Percentiles rank a stretch among this genome's conserved stretches.
Evolutionary conservation across 108 stramenopile species (phyloP).

Genomic region (Halocafeteria seosinensis): DNA sequence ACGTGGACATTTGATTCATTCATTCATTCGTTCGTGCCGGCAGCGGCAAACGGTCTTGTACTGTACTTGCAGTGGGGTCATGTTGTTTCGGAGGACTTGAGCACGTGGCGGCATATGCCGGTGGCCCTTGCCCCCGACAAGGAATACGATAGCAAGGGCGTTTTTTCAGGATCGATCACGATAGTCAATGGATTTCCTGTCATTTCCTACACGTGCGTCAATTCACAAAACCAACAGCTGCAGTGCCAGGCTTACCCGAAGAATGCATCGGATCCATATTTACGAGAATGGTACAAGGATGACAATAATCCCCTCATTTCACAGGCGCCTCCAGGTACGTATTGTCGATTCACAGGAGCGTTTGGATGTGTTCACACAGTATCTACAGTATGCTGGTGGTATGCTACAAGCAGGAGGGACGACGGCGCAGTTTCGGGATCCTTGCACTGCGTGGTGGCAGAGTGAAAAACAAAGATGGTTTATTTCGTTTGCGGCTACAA

Average conservation of each 20-base stretch:
- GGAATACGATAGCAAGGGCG: conserved; percentile 10
- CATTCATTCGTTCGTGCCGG: too few relatives aligned
- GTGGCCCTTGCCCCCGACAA: conserved; percentile 5
- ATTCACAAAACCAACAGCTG: background rate
- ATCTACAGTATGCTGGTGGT: too few relatives aligned
- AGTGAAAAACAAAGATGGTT: too few relatives aligned
- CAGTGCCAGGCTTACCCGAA: conserved; percentile 1
- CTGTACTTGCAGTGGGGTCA: too few relatives aligned
- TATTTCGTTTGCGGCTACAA: too few relatives aligned
- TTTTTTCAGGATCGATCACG: conserved; percentile 10
- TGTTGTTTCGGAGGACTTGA: background rate
- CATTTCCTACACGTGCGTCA: background rate
- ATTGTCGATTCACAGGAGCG: too few relatives aligned
- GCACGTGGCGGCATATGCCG: conserved; percentile 8
- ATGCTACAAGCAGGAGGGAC: too few relatives aligned
- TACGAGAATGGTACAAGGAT: background rate
- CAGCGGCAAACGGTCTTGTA: too few relatives aligned
- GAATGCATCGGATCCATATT: conserved; percentile 4
- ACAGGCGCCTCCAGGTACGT: background rate
- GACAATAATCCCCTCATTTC: conserved; percentile 1
- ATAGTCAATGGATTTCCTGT: background rate
- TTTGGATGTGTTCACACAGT: too few relatives aligned
- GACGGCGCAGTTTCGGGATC: background rate
- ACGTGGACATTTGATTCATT: too few relatives aligned
- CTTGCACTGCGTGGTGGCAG: conserved; percentile 1